Conservation (phyloP, 176 grass and related monocot species). For the Triticum aestivum region DNA sequence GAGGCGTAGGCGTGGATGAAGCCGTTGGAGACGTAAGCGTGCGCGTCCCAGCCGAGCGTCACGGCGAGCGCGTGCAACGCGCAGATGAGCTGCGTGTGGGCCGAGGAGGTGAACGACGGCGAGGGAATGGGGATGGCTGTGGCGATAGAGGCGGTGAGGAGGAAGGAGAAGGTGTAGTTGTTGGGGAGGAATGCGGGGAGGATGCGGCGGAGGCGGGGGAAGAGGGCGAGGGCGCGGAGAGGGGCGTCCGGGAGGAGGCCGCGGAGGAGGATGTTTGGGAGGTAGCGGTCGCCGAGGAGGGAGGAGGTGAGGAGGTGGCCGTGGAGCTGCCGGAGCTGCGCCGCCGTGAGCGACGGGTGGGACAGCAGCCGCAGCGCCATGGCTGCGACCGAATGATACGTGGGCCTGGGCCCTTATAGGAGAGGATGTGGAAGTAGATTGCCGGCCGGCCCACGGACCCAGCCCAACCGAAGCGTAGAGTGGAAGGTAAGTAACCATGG, state of each 20-base stretch:
- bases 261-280: slow-evolving; percentile 48
- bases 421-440: no score
- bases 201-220: slow-evolving; percentile 47
- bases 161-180: slow-evolving; percentile 59
- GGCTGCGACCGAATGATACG: neutral
- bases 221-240: slow-evolving; percentile 1
- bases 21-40: slow-evolving; percentile 59
- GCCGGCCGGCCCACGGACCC: neutral
- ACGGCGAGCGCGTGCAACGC: slow-evolving; percentile 47
- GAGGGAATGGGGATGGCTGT: slow-evolving; percentile 3
- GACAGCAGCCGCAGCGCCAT: slow-evolving; percentile 28
- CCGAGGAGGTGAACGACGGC: neutral
- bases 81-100: neutral
- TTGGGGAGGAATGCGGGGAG: slow-evolving; percentile 33
- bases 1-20: slow-evolving; percentile 62
- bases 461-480: neutral
- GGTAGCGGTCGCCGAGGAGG: slow-evolving; percentile 38
- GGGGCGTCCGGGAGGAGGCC: slow-evolving; percentile 17
- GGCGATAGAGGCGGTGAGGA: slow-evolving; percentile 31
- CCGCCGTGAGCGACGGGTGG: slow-evolving; percentile 22
- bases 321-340: slow-evolving; percentile 47
- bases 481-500: neutral
- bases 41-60: slow-evolving; percentile 36
- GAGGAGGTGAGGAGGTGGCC: slow-evolving; percentile 36
- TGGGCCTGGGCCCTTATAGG: no score